Base-by-base conservation (phyloP, 116 monocot species). In the Zostera marina region DNA sequence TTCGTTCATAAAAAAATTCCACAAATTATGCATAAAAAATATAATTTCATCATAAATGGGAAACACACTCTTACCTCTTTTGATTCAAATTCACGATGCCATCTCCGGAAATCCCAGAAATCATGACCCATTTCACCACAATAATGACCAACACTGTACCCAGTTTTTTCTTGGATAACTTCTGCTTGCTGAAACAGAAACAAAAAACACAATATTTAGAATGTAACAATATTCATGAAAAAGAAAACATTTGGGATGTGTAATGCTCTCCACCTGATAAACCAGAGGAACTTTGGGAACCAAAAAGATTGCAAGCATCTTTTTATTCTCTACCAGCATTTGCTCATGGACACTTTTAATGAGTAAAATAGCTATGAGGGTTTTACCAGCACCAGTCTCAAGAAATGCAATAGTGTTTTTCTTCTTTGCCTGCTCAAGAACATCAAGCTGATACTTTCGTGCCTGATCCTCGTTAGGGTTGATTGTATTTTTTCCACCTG, bases 41-140 rank as follows among this genome's bases (percentile, higher is more conserved):
- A 38, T n/a, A n/a, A n/a, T n/a, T n/a, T n/a, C n/a, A n/a, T n/a
- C n/a, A n/a, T n/a, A n/a, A n/a, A n/a, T n/a, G n/a, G n/a, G n/a
- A n/a, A n/a, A n/a, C n/a, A n/a, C n/a, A n/a, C n/a, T n/a, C 56
- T 63, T 71, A 66, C 96, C 86, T 98, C 83, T 64, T 83, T 98
- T 9, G 83, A 76, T 63, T 98, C 91, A 71, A 90, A 90, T 64
- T 98, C 98, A 24, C 78, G 83, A 38, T 83, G 98, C 98, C 98
- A 98, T 58, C 83, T 83, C 40, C 90, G 64, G 32, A 74, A 61
- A 81, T 98, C 98, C 98, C 98, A 98, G 58, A 98, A 98, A 70
- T 98, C 90, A 60, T 98, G 98, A 12, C 90, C 98, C 86, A 90
- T 98, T 73, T 98, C 98, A 11, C 98, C 98, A 66, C 98, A 98